phyloP scores from a whole-genome alignment of 169 alveolate species.

The Blepharisma undulans region DNA sequence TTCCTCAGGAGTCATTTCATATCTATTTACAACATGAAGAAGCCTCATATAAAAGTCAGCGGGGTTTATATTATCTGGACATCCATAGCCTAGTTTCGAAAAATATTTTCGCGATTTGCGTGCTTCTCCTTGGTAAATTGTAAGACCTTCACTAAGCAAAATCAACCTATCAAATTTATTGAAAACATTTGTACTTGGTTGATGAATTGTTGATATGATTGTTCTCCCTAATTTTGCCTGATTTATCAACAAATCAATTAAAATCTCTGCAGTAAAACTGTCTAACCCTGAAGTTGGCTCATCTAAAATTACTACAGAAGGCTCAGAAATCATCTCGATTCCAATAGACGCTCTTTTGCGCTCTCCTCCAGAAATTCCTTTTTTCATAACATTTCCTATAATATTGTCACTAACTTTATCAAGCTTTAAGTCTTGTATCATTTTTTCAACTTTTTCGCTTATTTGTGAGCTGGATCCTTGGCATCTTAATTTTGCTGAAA shows the following conservation, averaged over 20 bases:
- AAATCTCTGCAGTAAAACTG: constrained; percentile 73
- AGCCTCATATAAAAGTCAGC: constrained; percentile 54
- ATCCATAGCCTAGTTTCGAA: constrained; percentile 39
- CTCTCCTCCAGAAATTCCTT: constrained; percentile 84
- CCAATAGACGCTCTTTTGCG: constrained; percentile 85
- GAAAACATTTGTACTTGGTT: constrained; percentile 79
- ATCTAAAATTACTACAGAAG: constrained; percentile 85
- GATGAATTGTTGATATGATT: constrained; percentile 75
- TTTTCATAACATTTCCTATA: neutral
- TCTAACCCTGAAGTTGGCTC: constrained; percentile 91
- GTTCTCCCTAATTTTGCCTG: constrained; percentile 81
- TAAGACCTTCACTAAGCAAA: constrained; percentile 67
- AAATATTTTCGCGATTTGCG: constrained; percentile 36
- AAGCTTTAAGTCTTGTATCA: neutral
- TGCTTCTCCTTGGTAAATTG: constrained; percentile 71
- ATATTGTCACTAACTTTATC: neutral
- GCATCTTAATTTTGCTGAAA: constrained; percentile 68
- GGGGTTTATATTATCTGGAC: constrained; percentile 50
- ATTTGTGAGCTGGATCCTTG: constrained; percentile 39
- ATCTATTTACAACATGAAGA: constrained; percentile 25
- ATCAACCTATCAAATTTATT: constrained; percentile 68
- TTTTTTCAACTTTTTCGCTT: neutral
- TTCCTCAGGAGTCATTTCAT: neutral
- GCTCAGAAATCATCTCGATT: constrained; percentile 81
- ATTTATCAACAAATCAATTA: constrained; percentile 67